Conservation (phyloP, 2,329 filamentous ascomycete species). For the Talaromyces sp. region DNA sequence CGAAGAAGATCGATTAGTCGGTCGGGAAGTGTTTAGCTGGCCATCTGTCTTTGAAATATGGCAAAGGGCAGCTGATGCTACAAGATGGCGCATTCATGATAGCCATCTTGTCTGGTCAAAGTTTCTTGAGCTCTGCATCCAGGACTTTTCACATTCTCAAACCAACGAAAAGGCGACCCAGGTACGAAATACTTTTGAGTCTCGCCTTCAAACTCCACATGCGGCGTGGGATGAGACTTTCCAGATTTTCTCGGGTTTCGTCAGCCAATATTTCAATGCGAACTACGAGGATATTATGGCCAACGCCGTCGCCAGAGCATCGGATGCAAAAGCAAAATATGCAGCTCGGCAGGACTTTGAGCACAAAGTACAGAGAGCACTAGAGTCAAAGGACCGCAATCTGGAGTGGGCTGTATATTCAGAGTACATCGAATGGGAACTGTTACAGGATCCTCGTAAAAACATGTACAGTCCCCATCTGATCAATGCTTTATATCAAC, state of each 20-base stretch:
- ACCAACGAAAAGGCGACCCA: slow-evolving; percentile 48
- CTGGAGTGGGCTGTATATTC: slow-evolving; percentile 52
- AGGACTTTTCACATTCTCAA: slow-evolving; percentile 50
- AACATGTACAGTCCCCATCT: slow-evolving; percentile 53
- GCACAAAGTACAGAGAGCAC: slow-evolving; percentile 50
- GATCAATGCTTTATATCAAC: slow-evolving; percentile 66
- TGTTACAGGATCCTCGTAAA: slow-evolving; percentile 58
- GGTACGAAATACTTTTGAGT: slow-evolving; percentile 51
- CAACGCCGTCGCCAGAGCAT: slow-evolving; percentile 49
- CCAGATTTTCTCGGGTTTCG: slow-evolving; percentile 58
- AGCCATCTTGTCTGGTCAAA: slow-evolving; percentile 62
- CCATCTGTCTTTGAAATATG: slow-evolving; percentile 55
- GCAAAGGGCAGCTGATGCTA: slow-evolving; percentile 55
- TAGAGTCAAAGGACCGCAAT: slow-evolving; percentile 51
- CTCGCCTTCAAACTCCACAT: slow-evolving; percentile 57
- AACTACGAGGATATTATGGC: slow-evolving; percentile 60
- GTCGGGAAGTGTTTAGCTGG: slow-evolving; percentile 58
- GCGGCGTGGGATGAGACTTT: slow-evolving; percentile 59
- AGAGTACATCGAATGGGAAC: slow-evolving; percentile 85
- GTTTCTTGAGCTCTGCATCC: slow-evolving; percentile 54
- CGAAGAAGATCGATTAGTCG: slow-evolving; percentile 57
- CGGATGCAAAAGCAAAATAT: slow-evolving; percentile 54
- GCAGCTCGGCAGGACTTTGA: slow-evolving; percentile 54
- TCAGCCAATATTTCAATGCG: slow-evolving; percentile 53
- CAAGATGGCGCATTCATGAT: slow-evolving; percentile 59